Conservation (phyloP, 192 early-diverging fungal genomes). For the Mortierella claussenii region DNA sequence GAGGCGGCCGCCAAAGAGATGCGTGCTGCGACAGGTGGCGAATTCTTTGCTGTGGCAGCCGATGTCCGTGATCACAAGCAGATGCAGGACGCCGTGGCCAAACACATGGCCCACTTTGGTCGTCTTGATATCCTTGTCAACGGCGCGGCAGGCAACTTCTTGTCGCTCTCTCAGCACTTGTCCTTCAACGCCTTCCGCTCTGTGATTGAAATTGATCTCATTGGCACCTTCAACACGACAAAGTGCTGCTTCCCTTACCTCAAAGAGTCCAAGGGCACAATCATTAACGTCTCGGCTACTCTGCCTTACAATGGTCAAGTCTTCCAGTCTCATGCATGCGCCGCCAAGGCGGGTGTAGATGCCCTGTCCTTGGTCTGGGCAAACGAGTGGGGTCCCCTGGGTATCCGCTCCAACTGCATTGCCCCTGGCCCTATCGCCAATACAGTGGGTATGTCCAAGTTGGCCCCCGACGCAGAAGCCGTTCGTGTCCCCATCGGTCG, state of each 20-base stretch:
- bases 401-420: conserved; percentile 75
- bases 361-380: conserved; percentile 70
- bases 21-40: conserved; percentile 63
- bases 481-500: conserved; percentile 40
- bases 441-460: conserved; percentile 55
- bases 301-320: conserved; percentile 66
- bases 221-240: conserved; percentile 82
- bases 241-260: conserved; percentile 76
- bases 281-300: conserved; percentile 80
- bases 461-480: conserved; percentile 33
- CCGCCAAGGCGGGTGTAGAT: conserved; percentile 75
- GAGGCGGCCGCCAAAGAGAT: conserved; percentile 75
- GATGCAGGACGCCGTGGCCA: conserved; percentile 67
- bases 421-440: conserved; percentile 69
- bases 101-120: conserved; percentile 70
- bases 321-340: conserved; percentile 59
- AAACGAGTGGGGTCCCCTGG: conserved; percentile 78
- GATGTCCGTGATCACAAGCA: conserved; percentile 73
- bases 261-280: conserved; percentile 69
- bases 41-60: conserved; percentile 63
- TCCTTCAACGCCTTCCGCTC: conserved; percentile 79
- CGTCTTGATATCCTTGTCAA: conserved; percentile 71
- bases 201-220: conserved; percentile 71
- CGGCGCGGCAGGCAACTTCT: conserved; percentile 79
- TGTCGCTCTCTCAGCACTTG: conserved; percentile 70